Base-by-base conservation (phyloP, 2,329 filamentous ascomycete species). In the Tolypocladium tundrense region DNA sequence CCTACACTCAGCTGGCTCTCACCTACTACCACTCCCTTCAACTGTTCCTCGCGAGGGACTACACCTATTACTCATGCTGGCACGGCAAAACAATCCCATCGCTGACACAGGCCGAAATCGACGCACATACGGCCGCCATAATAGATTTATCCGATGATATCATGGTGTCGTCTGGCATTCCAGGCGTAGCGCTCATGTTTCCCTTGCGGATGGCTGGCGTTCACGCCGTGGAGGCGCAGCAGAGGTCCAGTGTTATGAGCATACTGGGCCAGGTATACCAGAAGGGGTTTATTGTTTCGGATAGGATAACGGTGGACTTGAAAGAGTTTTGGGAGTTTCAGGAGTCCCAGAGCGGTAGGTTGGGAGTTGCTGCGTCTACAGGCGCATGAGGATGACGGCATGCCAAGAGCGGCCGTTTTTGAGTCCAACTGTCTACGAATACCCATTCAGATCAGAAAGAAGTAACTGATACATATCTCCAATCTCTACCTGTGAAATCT, bases 41-140 rank as follows among this genome's bases (percentile, higher is more conserved):
- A 6, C 50, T 69, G 1, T 66, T 67, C 1, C 13, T 67, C 7
- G 65, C 58, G 21, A 60, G 56, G 3, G 68, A 66, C n/a, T 69
- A 59, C 2, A 65, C 59, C 0, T 68, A 59, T 6, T 65, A 69
- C 37, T 41, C 58, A 0, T 64, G 51, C 31, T 69, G 65, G 66
- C 33, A 55, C 9, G 7, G 27, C 4, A 27, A n/a, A 6, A 16
- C 9, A 0, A 55, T 63, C 11, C 67, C 68, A 0, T 1, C 1
- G 1, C 35, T 69, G 0, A 56, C 33, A 1, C 1, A 13, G 3
- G 14, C 4, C 1, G 60, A 65, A 0, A 54, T 58, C 4, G 16
- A 52, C 1, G 14, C 1, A 0, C 61, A 65, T 8, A 39, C 61
- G 1, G n/a, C 27, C 1, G 45, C 45, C 5, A 50, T 50, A 50